These are phyloP conservation scores for Xylaria polymorpha DNA, from an alignment of 2,329 filamentous ascomycete genomes.

Conservation along the genomic window DNA sequence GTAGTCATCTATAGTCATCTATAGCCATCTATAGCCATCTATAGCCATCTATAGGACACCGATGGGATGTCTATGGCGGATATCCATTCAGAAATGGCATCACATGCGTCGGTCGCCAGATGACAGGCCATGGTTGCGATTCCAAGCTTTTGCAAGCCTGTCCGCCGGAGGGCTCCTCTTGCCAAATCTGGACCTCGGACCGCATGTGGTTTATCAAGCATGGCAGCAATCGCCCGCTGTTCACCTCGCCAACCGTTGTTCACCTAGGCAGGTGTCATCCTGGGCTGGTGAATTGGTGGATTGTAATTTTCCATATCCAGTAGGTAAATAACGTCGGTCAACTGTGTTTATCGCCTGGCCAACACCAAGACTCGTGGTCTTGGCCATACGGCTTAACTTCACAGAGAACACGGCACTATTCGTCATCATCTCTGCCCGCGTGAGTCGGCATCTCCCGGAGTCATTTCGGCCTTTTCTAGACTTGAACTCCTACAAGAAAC, in stretches of 20 bases:
- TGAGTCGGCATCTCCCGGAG: neutral
- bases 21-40: neutral
- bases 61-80: neutral
- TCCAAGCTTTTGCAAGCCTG: slow-evolving; percentile 5
- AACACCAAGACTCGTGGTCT: neutral
- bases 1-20: neutral
- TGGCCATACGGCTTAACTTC: neutral
- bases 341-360: slow-evolving; percentile 13
- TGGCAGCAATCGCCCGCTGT: neutral
- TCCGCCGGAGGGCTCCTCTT: slow-evolving; percentile 13
- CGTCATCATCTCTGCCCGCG: neutral
- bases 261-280: slow-evolving; percentile 29
- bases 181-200: slow-evolving; percentile 18
- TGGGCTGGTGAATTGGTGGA: slow-evolving; percentile 27
- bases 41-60: neutral
- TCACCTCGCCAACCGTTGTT: neutral
- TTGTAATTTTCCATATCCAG: slow-evolving; percentile 24
- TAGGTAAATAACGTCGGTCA: neutral
- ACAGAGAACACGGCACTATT: neutral
- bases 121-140: slow-evolving; percentile 14
- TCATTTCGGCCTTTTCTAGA: neutral
- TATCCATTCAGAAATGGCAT: slow-evolving; percentile 3
- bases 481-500: neutral
- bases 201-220: slow-evolving; percentile 18
- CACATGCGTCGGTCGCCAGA: slow-evolving; percentile 22